A percentile compares a stretch with the other conserved stretches of the same genome.
Evolutionary conservation across 2,329 filamentous ascomycete genomes (phyloP).

Genomic region (Pseudogymnoascus sp.): DNA sequence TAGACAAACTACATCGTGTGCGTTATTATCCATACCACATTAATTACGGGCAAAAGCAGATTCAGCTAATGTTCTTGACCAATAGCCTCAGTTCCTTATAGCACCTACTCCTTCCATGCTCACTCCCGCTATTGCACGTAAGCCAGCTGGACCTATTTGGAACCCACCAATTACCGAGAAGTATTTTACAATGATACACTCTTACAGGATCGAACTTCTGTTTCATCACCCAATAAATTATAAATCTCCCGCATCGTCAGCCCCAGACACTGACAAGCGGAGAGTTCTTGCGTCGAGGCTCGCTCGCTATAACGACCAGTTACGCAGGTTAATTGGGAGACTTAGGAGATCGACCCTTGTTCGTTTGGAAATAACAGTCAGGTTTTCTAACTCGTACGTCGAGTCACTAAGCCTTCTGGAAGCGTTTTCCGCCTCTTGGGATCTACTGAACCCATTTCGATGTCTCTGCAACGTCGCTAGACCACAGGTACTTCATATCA

Average conservation of each 20-base stretch:
- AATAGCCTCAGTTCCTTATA: neutral
- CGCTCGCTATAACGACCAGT: conserved; percentile 16
- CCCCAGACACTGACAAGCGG: neutral
- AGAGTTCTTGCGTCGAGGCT: conserved; percentile 13
- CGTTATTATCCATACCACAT: neutral
- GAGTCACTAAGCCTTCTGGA: conserved; percentile 10
- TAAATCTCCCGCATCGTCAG: neutral
- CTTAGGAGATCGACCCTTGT: conserved; percentile 11
- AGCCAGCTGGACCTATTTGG: conserved; percentile 12
- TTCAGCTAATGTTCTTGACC: neutral
- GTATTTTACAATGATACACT: conserved; percentile 16
- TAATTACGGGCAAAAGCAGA: neutral
- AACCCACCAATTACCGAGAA: conserved; percentile 11
- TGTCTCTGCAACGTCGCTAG: conserved; percentile 12
- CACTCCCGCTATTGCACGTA: conserved; percentile 7
- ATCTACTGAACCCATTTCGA: conserved; percentile 13
- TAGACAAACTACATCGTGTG: neutral
- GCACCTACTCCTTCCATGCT: neutral
- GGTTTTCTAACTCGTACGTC: conserved; percentile 8
- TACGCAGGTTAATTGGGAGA: conserved; percentile 17
- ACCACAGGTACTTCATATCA: conserved; percentile 7
- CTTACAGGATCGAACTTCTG: conserved; percentile 13
- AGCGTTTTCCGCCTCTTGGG: conserved; percentile 2
- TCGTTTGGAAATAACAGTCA: neutral
- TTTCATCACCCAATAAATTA: neutral